Evolutionary conservation across 306 rosid genomes (phyloP), one percentile per base, ranked within the genome.

Genomic region (Quercus alba): DNA sequence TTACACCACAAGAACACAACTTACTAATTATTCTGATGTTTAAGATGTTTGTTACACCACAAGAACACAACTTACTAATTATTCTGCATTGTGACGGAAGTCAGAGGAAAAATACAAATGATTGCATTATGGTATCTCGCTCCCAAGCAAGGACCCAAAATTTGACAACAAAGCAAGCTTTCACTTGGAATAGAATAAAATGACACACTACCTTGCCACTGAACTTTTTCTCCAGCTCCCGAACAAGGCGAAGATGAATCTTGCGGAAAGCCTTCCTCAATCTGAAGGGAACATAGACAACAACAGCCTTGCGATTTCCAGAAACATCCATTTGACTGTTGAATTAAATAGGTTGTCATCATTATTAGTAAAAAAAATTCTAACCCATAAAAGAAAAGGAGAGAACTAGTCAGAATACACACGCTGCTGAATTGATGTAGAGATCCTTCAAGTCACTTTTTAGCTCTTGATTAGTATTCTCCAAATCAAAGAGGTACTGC

Each of bases 381-480:
- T 18, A 46, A 63, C 63, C 19, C 15, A n/a, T 38, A 5, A 33
- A 74, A 41, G 11, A 41, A 51, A 63, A 25, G 20, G 13, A 19
- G 14, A 74, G 35, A 69, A 6, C 69, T 31, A 9, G 62, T 58
- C 11, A 20, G 20, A 63, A 74, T 18, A 30, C 93, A 51, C 86
- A 92, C 97, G 63, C 61, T 9, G 97, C 93, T 51, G 93, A 84
- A 62, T 82, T 90, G 1, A 92, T 88, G 78, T 85, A 92, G 46
- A 92, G 87, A 81, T 92, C 97, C 77, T 92, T 92, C 75, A 90
- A 76, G 75, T 92, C 93, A 81, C 97, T 88, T 72, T 90, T 92
- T 78, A 92, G 84, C 44, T 92, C 97, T 75, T 80, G 89, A 76
- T 86, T 90, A 41, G 94, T 90, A 75, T 92, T 92, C 77, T 92